Evolutionary conservation across 257 asterid genomes (phyloP), one percentile per base, ranked within the genome.

Genomic region (Euphrasia confusa): DNA sequence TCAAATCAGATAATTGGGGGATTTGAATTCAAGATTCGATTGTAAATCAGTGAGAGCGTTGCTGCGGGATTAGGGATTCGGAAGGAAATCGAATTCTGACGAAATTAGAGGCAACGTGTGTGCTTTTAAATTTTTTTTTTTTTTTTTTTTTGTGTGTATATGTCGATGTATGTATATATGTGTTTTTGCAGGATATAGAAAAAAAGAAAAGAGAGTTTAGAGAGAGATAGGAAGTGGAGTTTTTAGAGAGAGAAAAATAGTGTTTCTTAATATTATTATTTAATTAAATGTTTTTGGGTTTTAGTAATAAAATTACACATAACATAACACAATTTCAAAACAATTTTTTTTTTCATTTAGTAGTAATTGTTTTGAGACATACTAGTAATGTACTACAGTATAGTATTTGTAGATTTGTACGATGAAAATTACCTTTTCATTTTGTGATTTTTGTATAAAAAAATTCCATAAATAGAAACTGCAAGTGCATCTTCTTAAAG

Each of bases 1-100:
- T 63, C 33, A 32, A 68, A 68, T 63, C 54, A 37, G 58, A 3
- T 26, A 60, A 63, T 63, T 64, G 27, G 21, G 47, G 45, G n/a
- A 57, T 35, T 8, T 0, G 24, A 15, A 48, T 3, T n/a, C 33
- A 61, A 49, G 57, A 64, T 70, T 65, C 37, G 52, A 70, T 35
- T 40, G 50, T n/a, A 44, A 63, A 54, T 18, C 30, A 48, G 40
- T 24, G 48, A 52, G 21, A 30, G 33, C 33, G 26, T 28, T 60
- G 61, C 35, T 63, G 67, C 15, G 18, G 61, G 60, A 66, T 68
- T 61, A 33, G 68, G 75, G 70, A 72, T 76, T 72, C 14, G 54
- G 58, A 61, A 54, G 78, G 27, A 15, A 72, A 70, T 72, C 76
- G 75, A 65, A 49, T 68, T 64, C 47, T 17, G 67, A 30, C 26